Evolutionary conservation across 1,139 yeast genomes (phyloP).

Genomic region (Debaryomyces subglobosus): DNA sequence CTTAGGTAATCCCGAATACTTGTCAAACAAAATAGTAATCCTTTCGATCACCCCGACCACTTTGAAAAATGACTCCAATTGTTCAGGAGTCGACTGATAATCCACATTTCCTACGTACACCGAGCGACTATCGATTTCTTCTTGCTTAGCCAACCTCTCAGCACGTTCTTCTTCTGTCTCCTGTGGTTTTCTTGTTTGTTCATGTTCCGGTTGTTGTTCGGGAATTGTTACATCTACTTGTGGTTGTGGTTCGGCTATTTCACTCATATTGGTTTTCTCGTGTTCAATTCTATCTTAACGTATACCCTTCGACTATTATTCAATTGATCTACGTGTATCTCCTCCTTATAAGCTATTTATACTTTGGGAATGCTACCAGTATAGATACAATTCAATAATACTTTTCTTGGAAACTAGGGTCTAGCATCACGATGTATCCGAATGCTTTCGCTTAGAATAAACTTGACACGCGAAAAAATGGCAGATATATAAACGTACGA

Average conservation of each 20-base stretch:
- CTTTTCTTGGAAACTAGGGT: background rate
- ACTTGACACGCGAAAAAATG: conserved; percentile 4
- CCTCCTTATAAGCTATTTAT: background rate
- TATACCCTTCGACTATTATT: background rate
- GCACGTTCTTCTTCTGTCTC: conserved; percentile 34
- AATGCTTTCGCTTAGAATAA: background rate
- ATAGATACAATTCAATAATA: background rate
- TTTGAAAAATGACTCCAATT: conserved; percentile 42
- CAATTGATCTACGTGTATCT: conserved; percentile 1
- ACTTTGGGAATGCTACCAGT: background rate
- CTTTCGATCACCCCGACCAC: conserved; percentile 39
- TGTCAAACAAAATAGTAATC: conserved; percentile 44
- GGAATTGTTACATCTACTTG: background rate
- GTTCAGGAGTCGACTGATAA: conserved; percentile 45
- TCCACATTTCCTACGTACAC: conserved; percentile 50
- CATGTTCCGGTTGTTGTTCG: background rate
- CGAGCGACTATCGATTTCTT: conserved; percentile 41
- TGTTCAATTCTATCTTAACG: conserved; percentile 1
- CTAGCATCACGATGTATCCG: background rate
- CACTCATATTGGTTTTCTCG: conserved; percentile 9
- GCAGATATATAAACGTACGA: background rate
- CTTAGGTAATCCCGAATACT: conserved; percentile 42
- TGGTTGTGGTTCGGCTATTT: conserved; percentile 10
- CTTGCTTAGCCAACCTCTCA: conserved; percentile 33
- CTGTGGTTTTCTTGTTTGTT: conserved; percentile 5